Base-by-base conservation (phyloP, 2,329 filamentous ascomycete species). In the Dactylellina drechsleri region DNA sequence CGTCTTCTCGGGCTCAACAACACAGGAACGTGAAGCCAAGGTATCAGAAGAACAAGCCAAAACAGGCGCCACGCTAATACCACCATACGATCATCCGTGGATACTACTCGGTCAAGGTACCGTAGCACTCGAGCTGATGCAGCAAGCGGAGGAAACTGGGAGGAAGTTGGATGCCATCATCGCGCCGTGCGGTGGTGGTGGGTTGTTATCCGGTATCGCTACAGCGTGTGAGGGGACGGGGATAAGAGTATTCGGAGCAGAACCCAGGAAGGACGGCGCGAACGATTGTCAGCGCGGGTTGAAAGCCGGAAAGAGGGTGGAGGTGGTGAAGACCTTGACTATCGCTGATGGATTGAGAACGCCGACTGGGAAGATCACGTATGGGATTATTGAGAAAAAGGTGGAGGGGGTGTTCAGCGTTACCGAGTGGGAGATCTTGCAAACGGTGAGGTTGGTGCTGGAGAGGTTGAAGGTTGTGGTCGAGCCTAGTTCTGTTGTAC, bases 51-150 rank as follows among this genome's bases (percentile, higher is more conserved):
- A 97, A 4, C 86, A 92, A 0, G 83, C 84, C 28, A 83, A 89
- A 72, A 96, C 92, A 0, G 90, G 90, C 47, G 93, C 92, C 0
- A 88, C 89, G 0, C 84, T 97, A 8, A 87, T 99, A 3, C 93
- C 93, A 64, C 93, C 95, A 0, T 97, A 97, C 81, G 92, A 98
- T 81, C 92, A 98, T 82, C 91, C 91, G 1, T 88, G 97, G 81
- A 93, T 97, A 77, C 91, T 98, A 66, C 87, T 97, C 0, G 94
- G 95, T 0, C 93, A 97, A 83, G 95, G 94, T n/a, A 98, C 94
- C 0, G 85, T 92, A 76, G 93, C 89, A 0, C 82, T 97, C 4
- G 95, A 99, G 82, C 82, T 97, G 40, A 89, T 93, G 80, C 84
- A 86, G 74, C 93, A 98, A 80, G 91, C 90, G 0, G 82, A 80